Evolutionary conservation across 1,284 basidiomycete genomes (phyloP).

Genomic region (Cutaneotrichosporon arboriforme): DNA sequence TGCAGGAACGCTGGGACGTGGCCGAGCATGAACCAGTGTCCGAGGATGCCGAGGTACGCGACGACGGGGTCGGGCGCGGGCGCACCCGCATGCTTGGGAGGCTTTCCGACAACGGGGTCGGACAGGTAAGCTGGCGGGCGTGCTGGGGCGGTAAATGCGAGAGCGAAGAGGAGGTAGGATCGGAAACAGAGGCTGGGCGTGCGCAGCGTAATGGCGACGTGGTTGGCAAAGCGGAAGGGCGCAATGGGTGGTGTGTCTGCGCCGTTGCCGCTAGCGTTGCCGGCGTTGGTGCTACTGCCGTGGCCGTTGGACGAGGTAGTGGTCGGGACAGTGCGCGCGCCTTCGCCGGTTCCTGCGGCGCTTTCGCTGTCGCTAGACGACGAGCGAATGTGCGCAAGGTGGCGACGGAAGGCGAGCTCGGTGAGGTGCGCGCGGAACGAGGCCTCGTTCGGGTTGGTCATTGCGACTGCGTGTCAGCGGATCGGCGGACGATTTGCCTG

Average conservation of each 20-base stretch:
- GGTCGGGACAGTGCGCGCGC: constrained; percentile 35
- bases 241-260: constrained; percentile 36
- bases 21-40: constrained; percentile 40
- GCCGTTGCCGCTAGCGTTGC: constrained; percentile 29
- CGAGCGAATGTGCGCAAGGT: constrained; percentile 74
- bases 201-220: constrained; percentile 82
- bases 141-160: constrained; percentile 57
- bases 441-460: constrained; percentile 85
- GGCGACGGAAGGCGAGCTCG: constrained; percentile 88
- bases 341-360: constrained; percentile 43
- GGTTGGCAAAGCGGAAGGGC: constrained; percentile 80
- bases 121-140: constrained; percentile 36
- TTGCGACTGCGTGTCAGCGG: constrained; percentile 63
- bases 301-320: constrained; percentile 41
- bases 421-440: constrained; percentile 91
- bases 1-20: constrained; percentile 29
- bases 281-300: constrained; percentile 3
- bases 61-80: constrained; percentile 26
- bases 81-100: constrained; percentile 4
- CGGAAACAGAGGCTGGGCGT: constrained; percentile 63
- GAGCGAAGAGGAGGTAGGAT: constrained; percentile 60
- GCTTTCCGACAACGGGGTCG: constrained; percentile 24
- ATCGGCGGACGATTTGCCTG: background rate
- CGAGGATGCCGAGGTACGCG: constrained; percentile 37
- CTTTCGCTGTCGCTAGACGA: constrained; percentile 50